Conservation (phyloP, 495 filamentous ascomycete species). For the Neurospora sp. region DNA sequence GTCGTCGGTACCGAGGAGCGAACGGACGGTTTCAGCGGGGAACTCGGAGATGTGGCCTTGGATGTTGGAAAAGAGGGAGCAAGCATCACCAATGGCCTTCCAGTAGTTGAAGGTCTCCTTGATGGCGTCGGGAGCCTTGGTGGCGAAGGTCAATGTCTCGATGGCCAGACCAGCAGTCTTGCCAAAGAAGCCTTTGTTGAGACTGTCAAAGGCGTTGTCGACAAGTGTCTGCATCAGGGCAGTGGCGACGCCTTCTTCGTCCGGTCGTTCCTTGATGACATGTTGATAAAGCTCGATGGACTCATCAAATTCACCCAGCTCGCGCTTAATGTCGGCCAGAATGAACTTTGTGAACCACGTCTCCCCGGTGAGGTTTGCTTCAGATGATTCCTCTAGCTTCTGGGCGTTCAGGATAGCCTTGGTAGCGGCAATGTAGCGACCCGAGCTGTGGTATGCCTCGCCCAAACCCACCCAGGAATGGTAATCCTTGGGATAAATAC, state of each 20-base stretch:
- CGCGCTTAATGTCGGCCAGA: conserved; percentile 88
- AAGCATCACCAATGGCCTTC: conserved; percentile 89
- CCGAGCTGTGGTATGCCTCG: conserved; percentile 91
- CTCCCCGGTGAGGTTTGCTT: conserved; percentile 37
- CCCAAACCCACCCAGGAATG: conserved; percentile 93
- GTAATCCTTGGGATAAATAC: conserved; percentile 75
- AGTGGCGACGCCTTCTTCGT: conserved; percentile 78
- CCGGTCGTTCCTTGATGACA: conserved; percentile 53
- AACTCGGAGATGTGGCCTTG: conserved; percentile 51
- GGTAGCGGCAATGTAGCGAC: conserved; percentile 82
- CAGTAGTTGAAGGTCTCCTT: conserved; percentile 82
- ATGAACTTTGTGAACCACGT: conserved; percentile 95
- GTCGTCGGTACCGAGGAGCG: conserved; percentile 45
- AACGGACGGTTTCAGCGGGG: conserved; percentile 42
- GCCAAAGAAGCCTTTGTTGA: conserved; percentile 77
- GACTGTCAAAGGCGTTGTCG: conserved; percentile 64
- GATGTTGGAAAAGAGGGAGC: conserved; percentile 67
- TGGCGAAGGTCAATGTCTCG: conserved; percentile 25
- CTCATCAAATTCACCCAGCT: conserved; percentile 79
- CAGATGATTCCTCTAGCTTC: conserved; percentile 48
- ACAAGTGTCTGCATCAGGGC: conserved; percentile 78
- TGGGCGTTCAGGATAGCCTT: conserved; percentile 81
- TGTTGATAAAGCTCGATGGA: conserved; percentile 65
- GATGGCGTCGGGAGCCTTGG: conserved; percentile 22
- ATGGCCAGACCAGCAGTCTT: conserved; percentile 58